Evolutionary conservation across 768 basidiomycete species (phyloP).

Genomic region (Xerocomus brunneocitrinus): DNA sequence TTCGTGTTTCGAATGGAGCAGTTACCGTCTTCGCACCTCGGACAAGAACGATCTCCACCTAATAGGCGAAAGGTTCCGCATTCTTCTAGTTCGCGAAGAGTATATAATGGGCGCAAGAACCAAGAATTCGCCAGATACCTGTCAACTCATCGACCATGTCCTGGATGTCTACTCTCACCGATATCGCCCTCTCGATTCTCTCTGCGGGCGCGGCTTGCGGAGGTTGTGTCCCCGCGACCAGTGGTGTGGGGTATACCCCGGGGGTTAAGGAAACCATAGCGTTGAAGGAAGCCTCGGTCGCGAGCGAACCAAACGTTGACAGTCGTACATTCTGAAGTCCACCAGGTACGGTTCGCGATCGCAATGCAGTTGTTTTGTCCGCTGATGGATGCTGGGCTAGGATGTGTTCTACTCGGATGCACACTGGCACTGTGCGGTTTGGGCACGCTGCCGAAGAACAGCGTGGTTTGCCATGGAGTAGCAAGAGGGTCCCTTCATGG

Average conservation of each 20-base stretch:
- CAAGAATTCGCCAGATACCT: not conserved
- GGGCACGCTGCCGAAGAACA: too few species aligned
- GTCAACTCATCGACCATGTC: not conserved
- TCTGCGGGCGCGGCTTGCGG: slow-evolving; percentile 1
- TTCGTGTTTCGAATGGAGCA: too few species aligned
- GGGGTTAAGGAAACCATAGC: not conserved
- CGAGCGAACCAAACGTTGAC: not conserved
- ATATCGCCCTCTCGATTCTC: not conserved
- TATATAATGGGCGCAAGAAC: not conserved
- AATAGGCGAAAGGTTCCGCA: not conserved
- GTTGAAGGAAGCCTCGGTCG: not conserved
- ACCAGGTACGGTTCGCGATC: not conserved
- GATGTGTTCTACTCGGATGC: too few species aligned
- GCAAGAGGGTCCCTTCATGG: too few species aligned
- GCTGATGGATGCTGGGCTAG: not conserved
- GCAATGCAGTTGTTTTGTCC: not conserved
- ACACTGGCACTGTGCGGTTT: too few species aligned
- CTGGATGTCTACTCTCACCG: not conserved
- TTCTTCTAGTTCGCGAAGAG: not conserved
- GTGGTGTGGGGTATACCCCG: not conserved
- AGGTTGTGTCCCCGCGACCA: not conserved
- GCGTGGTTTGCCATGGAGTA: too few species aligned
- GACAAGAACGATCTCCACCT: not conserved
- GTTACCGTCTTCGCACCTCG: not conserved
- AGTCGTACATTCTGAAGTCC: not conserved